Percentiles rank a stretch among this genome's conserved stretches.
Evolutionary conservation across 768 basidiomycete genomes (phyloP).

Genomic region (Dentipellis fragilis): DNA sequence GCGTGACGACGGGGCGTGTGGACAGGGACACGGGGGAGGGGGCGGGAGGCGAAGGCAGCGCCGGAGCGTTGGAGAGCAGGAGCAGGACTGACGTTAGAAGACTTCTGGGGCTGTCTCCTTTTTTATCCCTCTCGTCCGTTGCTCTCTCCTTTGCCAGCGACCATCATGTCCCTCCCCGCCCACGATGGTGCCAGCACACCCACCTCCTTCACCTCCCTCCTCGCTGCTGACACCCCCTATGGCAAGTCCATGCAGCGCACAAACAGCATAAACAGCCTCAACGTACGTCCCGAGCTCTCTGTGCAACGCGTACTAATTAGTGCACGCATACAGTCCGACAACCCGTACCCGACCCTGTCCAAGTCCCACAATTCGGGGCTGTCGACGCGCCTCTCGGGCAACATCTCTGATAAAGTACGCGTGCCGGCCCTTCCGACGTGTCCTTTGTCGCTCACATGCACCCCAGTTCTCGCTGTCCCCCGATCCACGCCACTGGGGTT

Average conservation of each 20-base stretch:
- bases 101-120: neutral
- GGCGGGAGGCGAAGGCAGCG: no score
- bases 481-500: constrained; percentile 61
- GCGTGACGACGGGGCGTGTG: no score
- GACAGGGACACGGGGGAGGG: no score
- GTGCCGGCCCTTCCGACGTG: neutral
- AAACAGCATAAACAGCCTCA: constrained; percentile 1
- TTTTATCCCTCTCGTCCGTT: neutral
- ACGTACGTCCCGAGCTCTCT: neutral
- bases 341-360: neutral
- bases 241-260: neutral
- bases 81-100: no score
- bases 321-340: neutral
- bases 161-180: neutral
- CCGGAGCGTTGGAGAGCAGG: no score
- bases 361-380: neutral
- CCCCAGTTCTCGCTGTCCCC: constrained; percentile 51
- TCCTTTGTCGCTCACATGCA: neutral
- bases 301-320: neutral
- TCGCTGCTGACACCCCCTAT: neutral
- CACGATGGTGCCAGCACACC: neutral
- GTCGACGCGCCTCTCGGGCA: neutral
- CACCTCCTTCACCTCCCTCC: neutral
- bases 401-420: neutral
- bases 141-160: neutral